Conservation (phyloP, 495 filamentous ascomycete genomes). For the Echria macrotheca region DNA sequence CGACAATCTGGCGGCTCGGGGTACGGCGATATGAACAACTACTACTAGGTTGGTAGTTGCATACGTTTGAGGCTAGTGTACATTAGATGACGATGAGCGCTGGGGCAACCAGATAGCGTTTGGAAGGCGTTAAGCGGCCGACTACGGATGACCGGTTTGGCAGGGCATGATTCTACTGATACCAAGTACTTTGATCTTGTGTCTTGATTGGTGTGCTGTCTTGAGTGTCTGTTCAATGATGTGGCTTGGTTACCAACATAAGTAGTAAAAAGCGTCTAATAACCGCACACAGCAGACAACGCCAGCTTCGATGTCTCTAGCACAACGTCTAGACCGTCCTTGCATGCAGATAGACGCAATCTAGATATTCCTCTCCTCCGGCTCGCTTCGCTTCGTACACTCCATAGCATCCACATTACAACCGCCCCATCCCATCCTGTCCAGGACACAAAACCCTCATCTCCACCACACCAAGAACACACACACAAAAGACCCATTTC, state of each 20-base stretch:
- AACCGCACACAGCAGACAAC: too few species aligned
- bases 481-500: background rate
- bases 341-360: too few species aligned
- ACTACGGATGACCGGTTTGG: background rate
- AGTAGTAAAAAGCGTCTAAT: too few species aligned
- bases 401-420: background rate
- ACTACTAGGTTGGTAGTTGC: background rate
- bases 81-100: background rate
- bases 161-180: background rate
- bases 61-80: too few species aligned
- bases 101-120: background rate
- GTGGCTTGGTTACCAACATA: background rate
- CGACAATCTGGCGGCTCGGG: conserved; percentile 8
- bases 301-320: too few species aligned
- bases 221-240: background rate
- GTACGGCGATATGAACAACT: conserved; percentile 4
- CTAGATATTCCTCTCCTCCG: background rate
- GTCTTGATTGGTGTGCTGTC: background rate
- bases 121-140: background rate
- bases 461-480: background rate
- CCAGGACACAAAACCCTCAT: background rate
- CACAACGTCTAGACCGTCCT: too few species aligned
- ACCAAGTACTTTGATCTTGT: background rate
- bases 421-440: background rate
- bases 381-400: background rate